phyloP scores from a whole-genome alignment of 139 green algal genomes.

The Parachlorella kessleri region DNA sequence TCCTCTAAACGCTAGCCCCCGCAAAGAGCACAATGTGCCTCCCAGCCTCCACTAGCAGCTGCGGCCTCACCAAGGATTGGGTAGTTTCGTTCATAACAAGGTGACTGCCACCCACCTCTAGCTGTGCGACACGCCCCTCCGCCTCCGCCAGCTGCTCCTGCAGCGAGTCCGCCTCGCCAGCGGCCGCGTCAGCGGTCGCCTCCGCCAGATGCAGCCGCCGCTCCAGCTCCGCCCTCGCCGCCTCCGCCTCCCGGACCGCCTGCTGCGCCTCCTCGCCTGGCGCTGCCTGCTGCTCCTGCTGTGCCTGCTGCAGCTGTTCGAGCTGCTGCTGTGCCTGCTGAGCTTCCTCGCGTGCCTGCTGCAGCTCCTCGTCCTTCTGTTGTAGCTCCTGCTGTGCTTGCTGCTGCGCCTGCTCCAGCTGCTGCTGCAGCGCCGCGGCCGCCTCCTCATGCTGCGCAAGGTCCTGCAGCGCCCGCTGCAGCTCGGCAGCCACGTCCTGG shows the following conservation, averaged over 20 bases:
- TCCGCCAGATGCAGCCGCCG: neutral
- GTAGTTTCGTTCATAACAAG: too few species aligned
- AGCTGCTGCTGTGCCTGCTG: constrained; percentile 9
- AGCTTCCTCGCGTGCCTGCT: neutral
- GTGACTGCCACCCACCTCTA: too few species aligned
- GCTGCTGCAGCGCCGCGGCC: neutral
- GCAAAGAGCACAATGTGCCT: too few species aligned
- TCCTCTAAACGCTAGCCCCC: too few species aligned
- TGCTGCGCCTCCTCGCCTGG: neutral
- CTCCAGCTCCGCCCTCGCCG: neutral
- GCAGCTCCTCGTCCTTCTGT: neutral
- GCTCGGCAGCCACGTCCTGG: neutral
- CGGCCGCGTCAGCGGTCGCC: neutral
- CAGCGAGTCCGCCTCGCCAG: neutral
- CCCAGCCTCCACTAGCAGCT: too few species aligned
- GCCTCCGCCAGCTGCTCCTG: neutral
- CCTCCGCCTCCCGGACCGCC: neutral
- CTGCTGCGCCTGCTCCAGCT: neutral
- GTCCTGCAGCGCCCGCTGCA: neutral
- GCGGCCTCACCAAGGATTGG: too few species aligned
- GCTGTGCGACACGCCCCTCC: neutral
- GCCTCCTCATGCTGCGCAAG: neutral
- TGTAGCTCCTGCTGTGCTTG: constrained; percentile 1
- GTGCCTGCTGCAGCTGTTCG: constrained; percentile 8
- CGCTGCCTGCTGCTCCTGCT: neutral